Base-by-base conservation (phyloP, 1,284 basidiomycete genomes). In the Stygiomarasmius scandens region DNA sequence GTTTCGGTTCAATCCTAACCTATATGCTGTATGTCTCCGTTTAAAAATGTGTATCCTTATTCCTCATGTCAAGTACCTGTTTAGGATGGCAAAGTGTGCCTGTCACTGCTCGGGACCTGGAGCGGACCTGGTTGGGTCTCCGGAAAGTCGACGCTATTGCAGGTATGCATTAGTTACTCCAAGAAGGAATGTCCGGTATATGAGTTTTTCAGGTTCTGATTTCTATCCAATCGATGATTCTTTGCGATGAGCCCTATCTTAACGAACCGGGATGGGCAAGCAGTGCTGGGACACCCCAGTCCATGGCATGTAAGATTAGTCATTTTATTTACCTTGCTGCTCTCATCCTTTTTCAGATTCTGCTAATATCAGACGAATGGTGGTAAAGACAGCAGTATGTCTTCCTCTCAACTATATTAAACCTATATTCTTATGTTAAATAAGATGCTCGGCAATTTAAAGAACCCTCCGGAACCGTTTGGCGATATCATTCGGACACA, bases 141-240 rank as follows among this genome's bases (percentile, higher is more conserved):
- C 12, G 93, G 93, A 41, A 88, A 87, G 69, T 94, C 91, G 14
- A 95, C 93, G 3, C 73, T 95, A 43, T 77, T 95, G 3, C 92
- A 93, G 76, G 90, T 86, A 57, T 45, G 69, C 45, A 45, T 22
- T 8, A 27, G 19, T 50, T 19, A 52, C 44, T 58, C 19, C 34
- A 19, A 49, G 10, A 57, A 44, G 54, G 44, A 63, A 52, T n/a
- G 38, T 49, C 6, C 93, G 93, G 88, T 68, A 94, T 91, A 16
- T 95, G 55, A 20, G 23, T 43, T 19, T 51, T 64, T 10, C 62
- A 92, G 87, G 91, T 93, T 27, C 78, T 94, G 45, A 90, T 96
- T 46, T 95, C 93, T n/a, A 95, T 96, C 46, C 94, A 96, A 74
- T 92, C 91, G 5, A 91, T 96, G 88, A 95, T 96, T 62, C 75